Percentiles rank a stretch among this genome's conserved stretches.
Evolutionary conservation across 768 basidiomycete species (phyloP).

Genomic region (Boletus pseudopeckii): DNA sequence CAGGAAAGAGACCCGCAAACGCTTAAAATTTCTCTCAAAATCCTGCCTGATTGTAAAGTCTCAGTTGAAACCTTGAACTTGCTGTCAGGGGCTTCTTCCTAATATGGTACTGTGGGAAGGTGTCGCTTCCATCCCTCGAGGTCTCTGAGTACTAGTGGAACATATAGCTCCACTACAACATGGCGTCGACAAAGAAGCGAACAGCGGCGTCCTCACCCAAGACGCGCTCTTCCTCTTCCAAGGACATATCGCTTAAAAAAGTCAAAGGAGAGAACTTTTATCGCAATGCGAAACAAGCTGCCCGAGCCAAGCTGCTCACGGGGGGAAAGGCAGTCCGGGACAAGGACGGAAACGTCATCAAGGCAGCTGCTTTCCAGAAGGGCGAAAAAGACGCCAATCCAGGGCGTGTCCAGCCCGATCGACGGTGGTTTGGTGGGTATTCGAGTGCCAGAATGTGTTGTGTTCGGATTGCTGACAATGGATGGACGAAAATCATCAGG

Average conservation of each 20-base stretch:
- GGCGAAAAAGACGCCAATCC: constrained; percentile 88
- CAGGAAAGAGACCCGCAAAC: not conserved
- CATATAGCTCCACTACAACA: constrained; percentile 6
- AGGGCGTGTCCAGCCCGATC: constrained; percentile 91
- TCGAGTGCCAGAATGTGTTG: not conserved
- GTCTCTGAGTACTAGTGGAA: not conserved
- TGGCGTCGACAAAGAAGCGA: constrained; percentile 32
- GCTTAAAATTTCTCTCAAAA: not conserved
- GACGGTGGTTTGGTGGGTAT: constrained; percentile 91
- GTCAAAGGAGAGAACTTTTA: constrained; percentile 98
- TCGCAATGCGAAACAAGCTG: constrained; percentile 88
- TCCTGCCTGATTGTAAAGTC: not conserved
- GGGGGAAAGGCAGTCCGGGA: constrained; percentile 91
- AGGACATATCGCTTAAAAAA: constrained; percentile 56
- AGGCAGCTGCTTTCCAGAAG: constrained; percentile 95
- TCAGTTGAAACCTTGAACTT: not conserved
- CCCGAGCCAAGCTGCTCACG: constrained; percentile 85
- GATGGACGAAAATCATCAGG: constrained; percentile 43
- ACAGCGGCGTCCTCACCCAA: constrained; percentile 29
- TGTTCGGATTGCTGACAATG: constrained; percentile 8
- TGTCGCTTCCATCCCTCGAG: not conserved
- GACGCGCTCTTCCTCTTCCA: constrained; percentile 42
- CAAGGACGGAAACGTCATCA: constrained; percentile 85
- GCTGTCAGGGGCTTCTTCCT: not conserved
- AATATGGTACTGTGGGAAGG: constrained; percentile 13